Evolutionary conservation across 176 grass and related monocot species (phyloP), one percentile per base, ranked within the genome.

Genomic region (Avena eriantha): DNA sequence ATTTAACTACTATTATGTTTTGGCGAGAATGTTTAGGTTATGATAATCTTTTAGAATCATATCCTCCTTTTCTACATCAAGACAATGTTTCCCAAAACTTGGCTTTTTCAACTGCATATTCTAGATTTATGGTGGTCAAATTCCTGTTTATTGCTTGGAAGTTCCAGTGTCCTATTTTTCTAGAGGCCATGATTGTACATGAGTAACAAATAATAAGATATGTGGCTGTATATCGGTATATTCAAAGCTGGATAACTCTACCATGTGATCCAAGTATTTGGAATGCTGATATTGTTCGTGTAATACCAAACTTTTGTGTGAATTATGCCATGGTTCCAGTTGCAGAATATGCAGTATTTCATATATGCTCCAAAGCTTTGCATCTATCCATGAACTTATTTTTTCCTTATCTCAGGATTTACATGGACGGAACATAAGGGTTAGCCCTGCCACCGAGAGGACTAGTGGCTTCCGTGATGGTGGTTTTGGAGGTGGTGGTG

Each of bases 361-460:
- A 8, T 69, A 31, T 43, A 53, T 19, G 10, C 76, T 59, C 24
- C 0, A 1, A 76, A 39, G 57, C 1, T 24, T 49, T 50, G 3
- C 47, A 17, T 69, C 3, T 59, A 49, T 80, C 76, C 1, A 15
- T 24, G 21, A 86, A 16, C 1, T 59, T 82, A 10, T 22, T 59
- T 73, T 19, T 70, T 29, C 0, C 34, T 74, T 41, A 34, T 79
- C 10, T 76, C 63, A 93, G 94, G 89, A 93, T 68, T 78, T 95
- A 7, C 73, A 93, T 18, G 94, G 94, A 13, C 78, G 94, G 18
- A 72, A 21, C 19, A 56, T 95, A 47, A 66, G 89, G 58, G 94
- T 95, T 77, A 89, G 93, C 58, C 75, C 76, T 88, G 94, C 94
- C 39, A 88, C 73, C 9, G 91, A 95, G 80, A 87, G 91, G 29